Evolutionary conservation across 1,284 basidiomycete genomes (phyloP), one percentile per base, ranked within the genome.

Genomic region (Leucocoprinus gongylophorus): DNA sequence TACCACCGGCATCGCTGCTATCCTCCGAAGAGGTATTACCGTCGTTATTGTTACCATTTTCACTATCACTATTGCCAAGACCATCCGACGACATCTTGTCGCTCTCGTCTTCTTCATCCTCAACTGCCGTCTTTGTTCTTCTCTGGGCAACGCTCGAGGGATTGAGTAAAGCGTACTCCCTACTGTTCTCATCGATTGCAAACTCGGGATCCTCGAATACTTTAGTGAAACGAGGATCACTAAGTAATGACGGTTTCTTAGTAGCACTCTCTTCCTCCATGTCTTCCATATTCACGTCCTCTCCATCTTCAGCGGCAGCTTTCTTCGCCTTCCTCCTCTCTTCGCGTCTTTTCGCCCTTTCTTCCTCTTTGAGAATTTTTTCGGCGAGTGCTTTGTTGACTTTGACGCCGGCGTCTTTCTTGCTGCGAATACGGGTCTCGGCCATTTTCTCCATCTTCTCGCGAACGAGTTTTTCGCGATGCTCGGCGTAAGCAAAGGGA

Each of bases 201-300:
- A 91, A 99, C 54, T 91, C 91, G n/a, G 92, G 88, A 63, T 98
- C 86, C 67, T 91, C 85, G 71, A 97, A 99, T 44, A 99, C 76
- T 50, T 86, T 88, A 52, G 85, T 76, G 80, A 99, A 99, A 57
- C 97, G 88, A 51, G 87, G 80, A 69, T 99, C 97, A 45, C 72
- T 81, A 55, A 98, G 80, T 57, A 99, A 69, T 49, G 68, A 85
- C 42, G 72, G 67, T 53, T 70, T 70, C 50, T 68, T 63, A 21
- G 54, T 60, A 32, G 61, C 63, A 45, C 50, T 60, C n/a, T 64
- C 59, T 17, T 67, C 68, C 18, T 61, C 73, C 40, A 69, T 69
- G 28, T 70, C 73, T 53, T 70, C 74, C 55, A 67, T 72, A 18
- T 61, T 73, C 40, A 70, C 69, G 28, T 71, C 73, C 54, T 70